phyloP scores from a whole-genome alignment of 2,329 filamentous ascomycete species.

The Fusarium tuaranense region DNA sequence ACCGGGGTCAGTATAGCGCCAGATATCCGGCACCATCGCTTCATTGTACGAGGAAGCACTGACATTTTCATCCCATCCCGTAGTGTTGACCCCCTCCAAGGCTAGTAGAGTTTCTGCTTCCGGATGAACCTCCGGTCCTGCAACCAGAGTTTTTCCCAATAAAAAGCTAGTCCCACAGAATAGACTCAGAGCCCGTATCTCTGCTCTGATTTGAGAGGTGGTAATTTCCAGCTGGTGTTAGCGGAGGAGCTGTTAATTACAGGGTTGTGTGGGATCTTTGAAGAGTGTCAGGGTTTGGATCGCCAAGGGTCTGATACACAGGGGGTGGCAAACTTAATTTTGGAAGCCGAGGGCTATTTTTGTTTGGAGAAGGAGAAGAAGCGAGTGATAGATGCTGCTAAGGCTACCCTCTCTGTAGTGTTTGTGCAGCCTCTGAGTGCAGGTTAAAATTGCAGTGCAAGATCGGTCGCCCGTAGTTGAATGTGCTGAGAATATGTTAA shows the following conservation, averaged over 20 bases:
- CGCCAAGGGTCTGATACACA: slow-evolving; percentile 6
- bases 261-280: neutral
- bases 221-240: neutral
- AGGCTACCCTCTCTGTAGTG: neutral
- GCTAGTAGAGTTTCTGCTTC: slow-evolving; percentile 14
- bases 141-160: neutral
- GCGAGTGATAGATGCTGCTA: neutral
- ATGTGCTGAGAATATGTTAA: too few species aligned
- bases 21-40: slow-evolving; percentile 6
- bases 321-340: neutral
- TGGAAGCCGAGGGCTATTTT: neutral
- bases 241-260: neutral
- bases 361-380: neutral
- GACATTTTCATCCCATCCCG: neutral
- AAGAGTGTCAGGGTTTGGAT: neutral
- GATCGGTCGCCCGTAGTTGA: too few species aligned
- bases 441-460: neutral
- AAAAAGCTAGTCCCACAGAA: neutral
- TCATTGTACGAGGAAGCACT: neutral
- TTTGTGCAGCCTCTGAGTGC: neutral
- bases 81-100: slow-evolving; percentile 7
- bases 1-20: neutral
- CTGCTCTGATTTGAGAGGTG: neutral
- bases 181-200: neutral
- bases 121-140: neutral